Evolutionary conservation across 176 grass and related monocot genomes (phyloP).

Genomic region (Triticum monococcum): DNA sequence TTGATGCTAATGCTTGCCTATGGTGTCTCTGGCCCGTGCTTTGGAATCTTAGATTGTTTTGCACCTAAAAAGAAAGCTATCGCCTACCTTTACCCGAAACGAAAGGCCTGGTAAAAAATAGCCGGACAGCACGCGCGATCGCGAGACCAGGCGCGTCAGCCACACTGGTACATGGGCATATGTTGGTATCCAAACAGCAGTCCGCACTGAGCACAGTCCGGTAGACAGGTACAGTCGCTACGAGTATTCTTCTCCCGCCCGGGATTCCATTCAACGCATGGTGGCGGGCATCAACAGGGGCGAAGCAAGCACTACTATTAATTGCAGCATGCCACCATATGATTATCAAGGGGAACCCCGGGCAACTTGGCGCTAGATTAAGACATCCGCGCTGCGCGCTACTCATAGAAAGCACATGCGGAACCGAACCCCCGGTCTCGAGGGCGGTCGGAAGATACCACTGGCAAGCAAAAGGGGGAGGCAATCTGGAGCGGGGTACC

Average conservation of each 20-base stretch:
- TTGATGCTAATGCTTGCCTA: background rate
- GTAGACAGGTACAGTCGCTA: conserved; percentile 12
- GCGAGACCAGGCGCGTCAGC: background rate
- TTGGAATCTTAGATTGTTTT: background rate
- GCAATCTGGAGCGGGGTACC: conserved; percentile 35
- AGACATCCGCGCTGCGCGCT: conserved; percentile 2
- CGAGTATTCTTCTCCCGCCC: background rate
- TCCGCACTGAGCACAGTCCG: conserved; percentile 16
- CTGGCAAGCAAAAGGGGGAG: background rate
- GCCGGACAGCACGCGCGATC: background rate
- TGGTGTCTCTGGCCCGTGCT: background rate
- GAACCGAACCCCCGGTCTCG: background rate
- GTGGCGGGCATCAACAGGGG: background rate
- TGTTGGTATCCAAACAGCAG: conserved; percentile 19
- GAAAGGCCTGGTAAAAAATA: background rate
- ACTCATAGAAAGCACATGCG: conserved; percentile 35
- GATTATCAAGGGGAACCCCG: background rate
- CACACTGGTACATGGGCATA: background rate
- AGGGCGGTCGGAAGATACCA: conserved; percentile 13
- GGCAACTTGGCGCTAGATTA: conserved; percentile 18
- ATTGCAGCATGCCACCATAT: conserved; percentile 15
- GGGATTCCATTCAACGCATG: conserved; percentile 44
- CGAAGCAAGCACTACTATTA: background rate
- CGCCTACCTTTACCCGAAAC: background rate
- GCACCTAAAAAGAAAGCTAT: conserved; percentile 6